Evolutionary conservation across 2,329 filamentous ascomycete species (phyloP), one percentile per base, ranked within the genome.

Genomic region (Amauroascus niger): DNA sequence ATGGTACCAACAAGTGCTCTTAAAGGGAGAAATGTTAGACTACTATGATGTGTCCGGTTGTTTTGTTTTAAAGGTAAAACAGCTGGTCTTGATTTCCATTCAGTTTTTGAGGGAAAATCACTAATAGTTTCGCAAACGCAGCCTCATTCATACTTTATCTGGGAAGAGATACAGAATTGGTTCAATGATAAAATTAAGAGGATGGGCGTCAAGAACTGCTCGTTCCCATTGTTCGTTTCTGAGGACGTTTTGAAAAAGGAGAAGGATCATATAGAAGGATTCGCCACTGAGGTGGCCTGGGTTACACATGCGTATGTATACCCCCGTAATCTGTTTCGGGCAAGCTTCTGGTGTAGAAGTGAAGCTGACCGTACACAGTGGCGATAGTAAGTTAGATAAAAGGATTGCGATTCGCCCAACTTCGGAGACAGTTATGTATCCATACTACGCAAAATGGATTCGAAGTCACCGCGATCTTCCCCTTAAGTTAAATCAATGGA

Each of bases 41-140:
- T 98, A 96, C 80, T 97, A 96, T 66, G 87, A 95, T 74, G 91
- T 97, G 58, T 88, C 90, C n/a, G 88, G 90, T 47, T 96, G 94
- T 76, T 97, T 95, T 72, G 93, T 97, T 69, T 80, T 95, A 69
- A 90, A 88, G 83, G 75, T 76, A n/a, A 37, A 32, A 6, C 6
- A 2, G 24, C 16, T 48, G 7, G 3, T 28, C 14, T 53, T 30
- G 9, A 5, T 24, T 18, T 20, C 22, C 32, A 28, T 28, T 28
- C n/a, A 22, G 11, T 14, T 7, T 9, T 35, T 18, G 26, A 30
- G 16, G 45, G 7, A 49, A 37, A 3, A 22, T 11, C n/a, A 44
- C 44, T 53, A 49, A 53, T 37, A 2, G 2, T 32, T 48, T 26
- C 14, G 33, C 28, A 33, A 30, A 48, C 16, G 40, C 56, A 81